These are phyloP conservation scores for Rhodosporidiobolus sp. DNA, from an alignment of 768 basidiomycete species.

Conservation along the genomic window DNA sequence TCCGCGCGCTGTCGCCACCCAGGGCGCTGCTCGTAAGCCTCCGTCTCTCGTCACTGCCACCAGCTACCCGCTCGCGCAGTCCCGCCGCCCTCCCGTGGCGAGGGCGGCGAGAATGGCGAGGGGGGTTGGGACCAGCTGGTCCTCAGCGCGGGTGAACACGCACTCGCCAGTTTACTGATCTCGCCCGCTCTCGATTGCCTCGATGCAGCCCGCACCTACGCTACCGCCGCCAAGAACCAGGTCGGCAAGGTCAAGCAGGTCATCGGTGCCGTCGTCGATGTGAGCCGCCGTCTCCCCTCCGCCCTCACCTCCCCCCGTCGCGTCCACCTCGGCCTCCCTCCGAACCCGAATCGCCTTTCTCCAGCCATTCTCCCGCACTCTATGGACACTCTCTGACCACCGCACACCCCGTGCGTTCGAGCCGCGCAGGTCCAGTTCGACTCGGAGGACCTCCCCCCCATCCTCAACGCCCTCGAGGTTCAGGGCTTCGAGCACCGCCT, in stretches of 20 bases:
- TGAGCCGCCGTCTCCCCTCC: slow-evolving; percentile 48
- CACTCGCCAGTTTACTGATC: not conserved
- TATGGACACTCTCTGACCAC: not conserved
- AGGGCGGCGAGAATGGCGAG: not conserved
- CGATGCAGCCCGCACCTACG: slow-evolving; percentile 40
- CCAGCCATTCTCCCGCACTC: not conserved
- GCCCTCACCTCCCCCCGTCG: slow-evolving; percentile 3
- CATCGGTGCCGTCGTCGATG: slow-evolving; percentile 99
- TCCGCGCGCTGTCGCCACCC: slow-evolving; percentile 22
- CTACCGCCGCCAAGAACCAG: slow-evolving; percentile 38
- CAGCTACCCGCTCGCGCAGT: not conserved
- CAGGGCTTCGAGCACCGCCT: slow-evolving; percentile 94
- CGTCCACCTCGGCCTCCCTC: slow-evolving; percentile 1
- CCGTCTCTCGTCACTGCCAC: too few species aligned
- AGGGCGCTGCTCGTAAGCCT: slow-evolving; percentile 21
- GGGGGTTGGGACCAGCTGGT: slow-evolving; percentile 32
- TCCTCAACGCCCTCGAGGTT: slow-evolving; percentile 98
- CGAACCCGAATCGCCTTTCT: not conserved
- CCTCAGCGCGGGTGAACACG: not conserved
- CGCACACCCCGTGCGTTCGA: too few species aligned
- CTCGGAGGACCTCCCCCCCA: slow-evolving; percentile 87
- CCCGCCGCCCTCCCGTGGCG: not conserved
- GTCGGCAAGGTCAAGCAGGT: slow-evolving; percentile 65
- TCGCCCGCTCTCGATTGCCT: not conserved
- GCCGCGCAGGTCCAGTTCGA: slow-evolving; percentile 66